Percentiles rank a stretch among this genome's conserved stretches.
Conservation (phyloP, 371 early-diverging fungal genomes). For the Saksenaea vasiformis region DNA sequence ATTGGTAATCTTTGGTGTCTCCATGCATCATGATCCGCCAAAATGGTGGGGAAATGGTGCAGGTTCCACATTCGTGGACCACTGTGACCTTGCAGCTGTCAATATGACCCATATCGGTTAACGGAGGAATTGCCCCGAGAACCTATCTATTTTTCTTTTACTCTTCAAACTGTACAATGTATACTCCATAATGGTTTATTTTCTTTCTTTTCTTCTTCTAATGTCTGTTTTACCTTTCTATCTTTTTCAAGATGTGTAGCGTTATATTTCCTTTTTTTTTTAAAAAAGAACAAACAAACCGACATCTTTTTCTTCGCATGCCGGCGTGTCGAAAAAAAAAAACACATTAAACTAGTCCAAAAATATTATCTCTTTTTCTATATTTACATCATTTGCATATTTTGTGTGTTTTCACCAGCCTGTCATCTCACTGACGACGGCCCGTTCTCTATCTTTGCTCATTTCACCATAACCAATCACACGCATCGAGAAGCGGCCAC, state of each 20-base stretch:
- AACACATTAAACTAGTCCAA: neutral
- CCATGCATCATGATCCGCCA: conserved; percentile 16
- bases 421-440: conserved; percentile 66
- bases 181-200: neutral
- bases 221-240: neutral
- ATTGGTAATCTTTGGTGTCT: conserved; percentile 52
- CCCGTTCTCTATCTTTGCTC: conserved; percentile 70
- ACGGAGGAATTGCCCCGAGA: conserved; percentile 15
- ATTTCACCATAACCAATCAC: conserved; percentile 84
- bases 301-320: neutral
- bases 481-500: conserved; percentile 81
- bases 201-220: neutral
- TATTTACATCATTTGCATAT: neutral
- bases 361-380: neutral
- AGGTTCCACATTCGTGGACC: conserved; percentile 25
- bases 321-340: neutral
- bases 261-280: neutral
- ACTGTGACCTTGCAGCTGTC: conserved; percentile 33
- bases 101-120: conserved; percentile 20
- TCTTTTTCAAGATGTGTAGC: conserved; percentile 3
- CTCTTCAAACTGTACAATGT: conserved; percentile 62
- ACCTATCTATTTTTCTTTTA: conserved; percentile 86
- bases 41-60: conserved; percentile 50
- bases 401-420: conserved; percentile 27
- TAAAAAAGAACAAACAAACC: neutral